A percentile compares a stretch with the other conserved stretches of the same genome.
Evolutionary conservation across 2,329 filamentous ascomycete species (phyloP).

Genomic region (Daldinia sp.): DNA sequence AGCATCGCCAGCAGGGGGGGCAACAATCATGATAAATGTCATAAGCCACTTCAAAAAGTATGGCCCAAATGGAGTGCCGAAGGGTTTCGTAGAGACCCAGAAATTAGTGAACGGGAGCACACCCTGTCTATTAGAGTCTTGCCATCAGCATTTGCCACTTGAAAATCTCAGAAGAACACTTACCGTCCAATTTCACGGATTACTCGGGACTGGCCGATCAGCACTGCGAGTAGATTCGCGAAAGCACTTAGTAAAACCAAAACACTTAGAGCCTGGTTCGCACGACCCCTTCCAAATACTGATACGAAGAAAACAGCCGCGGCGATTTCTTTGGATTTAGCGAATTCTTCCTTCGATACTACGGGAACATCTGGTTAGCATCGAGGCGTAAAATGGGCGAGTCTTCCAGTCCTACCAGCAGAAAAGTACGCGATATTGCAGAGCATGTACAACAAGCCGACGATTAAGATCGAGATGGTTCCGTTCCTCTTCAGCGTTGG

Average conservation of each 20-base stretch:
- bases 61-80: slow-evolving; percentile 71
- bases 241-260: slow-evolving; percentile 69
- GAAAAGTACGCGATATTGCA: slow-evolving; percentile 72
- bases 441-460: slow-evolving; percentile 67
- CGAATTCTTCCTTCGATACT: slow-evolving; percentile 65
- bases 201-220: slow-evolving; percentile 67
- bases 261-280: slow-evolving; percentile 66
- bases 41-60: slow-evolving; percentile 68
- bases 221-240: slow-evolving; percentile 67
- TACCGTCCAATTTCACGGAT: slow-evolving; percentile 70
- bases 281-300: slow-evolving; percentile 64
- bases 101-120: slow-evolving; percentile 69
- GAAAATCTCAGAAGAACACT: neutral
- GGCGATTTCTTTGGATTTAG: slow-evolving; percentile 63
- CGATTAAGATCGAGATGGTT: slow-evolving; percentile 62
- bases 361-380: slow-evolving; percentile 7
- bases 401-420: slow-evolving; percentile 53
- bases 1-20: slow-evolving; percentile 71
- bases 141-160: neutral
- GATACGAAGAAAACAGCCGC: slow-evolving; percentile 69
- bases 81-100: slow-evolving; percentile 72
- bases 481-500: slow-evolving; percentile 65
- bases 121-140: slow-evolving; percentile 61
- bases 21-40: slow-evolving; percentile 70
- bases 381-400: neutral